Evolutionary conservation across 495 filamentous ascomycete genomes (phyloP).

Genomic region (Lepraria neglecta): DNA sequence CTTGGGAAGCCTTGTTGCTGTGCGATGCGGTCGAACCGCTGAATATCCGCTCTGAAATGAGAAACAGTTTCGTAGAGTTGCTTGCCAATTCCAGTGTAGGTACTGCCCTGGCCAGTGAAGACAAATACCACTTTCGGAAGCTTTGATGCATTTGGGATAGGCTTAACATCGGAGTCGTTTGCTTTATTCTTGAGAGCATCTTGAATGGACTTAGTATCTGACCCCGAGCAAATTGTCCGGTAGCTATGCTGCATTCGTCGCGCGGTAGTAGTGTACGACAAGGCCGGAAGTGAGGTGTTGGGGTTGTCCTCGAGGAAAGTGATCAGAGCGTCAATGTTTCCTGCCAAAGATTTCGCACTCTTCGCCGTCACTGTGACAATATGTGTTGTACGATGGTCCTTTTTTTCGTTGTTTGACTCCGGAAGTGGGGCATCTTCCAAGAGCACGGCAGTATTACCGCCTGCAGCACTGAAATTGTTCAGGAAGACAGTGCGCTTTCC

Average conservation of each 20-base stretch:
- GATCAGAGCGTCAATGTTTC: constrained; percentile 29
- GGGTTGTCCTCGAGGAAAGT: constrained; percentile 50
- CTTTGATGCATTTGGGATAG: constrained; percentile 1
- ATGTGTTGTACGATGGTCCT: constrained; percentile 50
- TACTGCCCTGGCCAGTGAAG: constrained; percentile 67
- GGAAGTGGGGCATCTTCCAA: constrained; percentile 45
- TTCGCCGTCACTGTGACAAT: constrained; percentile 32
- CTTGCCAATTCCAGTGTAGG: constrained; percentile 39
- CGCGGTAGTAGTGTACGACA: constrained; percentile 68
- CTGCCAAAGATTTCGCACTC: constrained; percentile 30
- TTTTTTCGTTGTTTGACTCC: constrained; percentile 22
- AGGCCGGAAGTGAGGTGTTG: constrained; percentile 40
- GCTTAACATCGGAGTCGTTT: neutral
- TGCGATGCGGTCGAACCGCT: constrained; percentile 55
- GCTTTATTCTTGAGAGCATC: neutral
- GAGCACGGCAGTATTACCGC: constrained; percentile 46
- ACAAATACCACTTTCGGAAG: constrained; percentile 51
- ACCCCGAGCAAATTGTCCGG: constrained; percentile 35
- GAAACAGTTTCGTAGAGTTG: constrained; percentile 28
- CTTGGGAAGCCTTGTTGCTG: constrained; percentile 59
- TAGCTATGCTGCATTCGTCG: constrained; percentile 60
- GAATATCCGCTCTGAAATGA: constrained; percentile 36
- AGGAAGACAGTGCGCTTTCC: constrained; percentile 34
- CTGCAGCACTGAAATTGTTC: constrained; percentile 32
- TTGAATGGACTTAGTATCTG: constrained; percentile 25